Base-by-base conservation (phyloP, 169 alveolate genomes). In the Plasmodium fragile region DNA sequence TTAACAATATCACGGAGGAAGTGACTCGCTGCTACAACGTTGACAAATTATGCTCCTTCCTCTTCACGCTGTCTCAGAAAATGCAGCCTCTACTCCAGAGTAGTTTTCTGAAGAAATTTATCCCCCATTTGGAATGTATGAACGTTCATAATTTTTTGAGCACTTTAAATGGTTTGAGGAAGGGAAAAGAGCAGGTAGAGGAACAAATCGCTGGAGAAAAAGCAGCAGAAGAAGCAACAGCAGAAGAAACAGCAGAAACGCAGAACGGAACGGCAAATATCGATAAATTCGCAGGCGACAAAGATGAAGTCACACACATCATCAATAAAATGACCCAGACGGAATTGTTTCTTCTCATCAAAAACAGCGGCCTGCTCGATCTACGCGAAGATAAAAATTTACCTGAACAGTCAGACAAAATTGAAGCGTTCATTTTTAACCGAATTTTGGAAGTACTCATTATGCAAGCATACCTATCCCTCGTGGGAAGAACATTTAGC, bases 1-100 rank as follows among this genome's bases (percentile, higher is more conserved):
- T 87, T 87, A 87, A 87, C 28, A 13, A 87, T 87, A 10, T 87
- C 28, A 36, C 49, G 70, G 45, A 87, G 81, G 53, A 78, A 41
- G 70, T 77, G 30, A 55, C 39, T 39, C 49, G 49, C 81, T 41
- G 10, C 30, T 87, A 77, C 69, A 59, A 22, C 45, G 45, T 87
- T 16, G 93, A 87, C 30, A 77, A 49, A 65, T 77, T 87, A 34
- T 87, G 89, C 69, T 87, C 93, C 28, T 87, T 53, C 28, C 70
- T 87, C 16, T 87, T 55, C 45, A 45, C 18, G 7, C 71, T 87
- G 28, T 77, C 93, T 6, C 93, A 87, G 30, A 87, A 77, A 43
- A 34, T 77, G 43, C 71, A 53, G n/a, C 11, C 52, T 32, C 18
- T 77, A 22, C 4, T 41, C 32, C 32, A 25, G 28, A 78, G 78